Evolutionary conservation across 306 rosid species (phyloP).

Genomic region (Hippophae gyantsensis): DNA sequence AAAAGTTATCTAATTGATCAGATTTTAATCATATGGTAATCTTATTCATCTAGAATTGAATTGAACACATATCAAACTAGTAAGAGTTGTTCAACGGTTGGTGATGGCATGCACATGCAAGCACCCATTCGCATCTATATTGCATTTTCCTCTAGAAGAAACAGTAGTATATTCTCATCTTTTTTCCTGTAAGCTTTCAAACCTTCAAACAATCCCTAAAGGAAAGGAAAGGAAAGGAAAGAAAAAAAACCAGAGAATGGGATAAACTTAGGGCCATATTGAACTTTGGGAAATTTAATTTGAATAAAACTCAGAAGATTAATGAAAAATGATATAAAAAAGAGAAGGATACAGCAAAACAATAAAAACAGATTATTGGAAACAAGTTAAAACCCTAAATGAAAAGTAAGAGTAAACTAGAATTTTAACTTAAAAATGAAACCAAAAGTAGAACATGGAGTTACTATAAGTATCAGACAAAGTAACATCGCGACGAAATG

Average conservation of each 20-base stretch:
- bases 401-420: not conserved
- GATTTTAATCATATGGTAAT: too few relatives aligned
- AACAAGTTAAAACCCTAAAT: too few relatives aligned
- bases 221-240: conserved; percentile 1
- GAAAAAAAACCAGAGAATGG: not conserved
- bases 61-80: too few relatives aligned
- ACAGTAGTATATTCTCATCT: conserved; percentile 68
- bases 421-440: not conserved
- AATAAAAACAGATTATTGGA: too few relatives aligned
- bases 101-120: conserved; percentile 96
- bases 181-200: conserved; percentile 76
- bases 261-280: not conserved
- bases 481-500: too few relatives aligned
- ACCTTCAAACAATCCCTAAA: conserved; percentile 93
- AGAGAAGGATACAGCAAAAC: too few relatives aligned
- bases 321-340: not conserved
- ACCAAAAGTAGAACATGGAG: not conserved
- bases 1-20: too few relatives aligned
- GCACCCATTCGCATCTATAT: conserved; percentile 70
- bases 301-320: not conserved
- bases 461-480: conserved; percentile 21
- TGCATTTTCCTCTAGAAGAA: conserved; percentile 90
- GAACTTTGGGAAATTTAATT: not conserved
- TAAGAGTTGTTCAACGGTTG: conserved; percentile 54
- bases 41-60: too few relatives aligned